Percentiles rank a stretch among this genome's conserved stretches.
phyloP scores from a whole-genome alignment of 306 rosid species.

The Prunus mongolica region DNA sequence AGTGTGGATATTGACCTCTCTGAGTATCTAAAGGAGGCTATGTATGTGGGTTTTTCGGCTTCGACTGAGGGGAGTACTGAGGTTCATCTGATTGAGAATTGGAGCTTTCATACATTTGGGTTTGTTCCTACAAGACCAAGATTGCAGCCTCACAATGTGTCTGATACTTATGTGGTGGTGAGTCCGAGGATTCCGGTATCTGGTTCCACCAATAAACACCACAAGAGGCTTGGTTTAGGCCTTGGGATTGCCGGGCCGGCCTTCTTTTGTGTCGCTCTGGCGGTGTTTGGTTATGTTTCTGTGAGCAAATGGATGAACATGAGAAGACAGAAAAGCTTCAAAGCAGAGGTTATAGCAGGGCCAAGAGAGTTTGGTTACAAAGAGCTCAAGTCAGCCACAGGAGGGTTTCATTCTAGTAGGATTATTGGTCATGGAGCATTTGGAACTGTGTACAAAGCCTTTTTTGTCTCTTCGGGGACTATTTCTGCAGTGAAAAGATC shows the following conservation, averaged over 20 bases:
- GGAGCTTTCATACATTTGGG: conserved; percentile 60
- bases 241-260: conserved; percentile 52
- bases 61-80: conserved; percentile 74
- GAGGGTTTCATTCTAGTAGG: conserved; percentile 69
- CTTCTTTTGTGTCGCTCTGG: conserved; percentile 34
- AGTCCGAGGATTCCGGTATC: conserved; percentile 22
- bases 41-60: conserved; percentile 60
- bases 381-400: conserved; percentile 59
- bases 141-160: conserved; percentile 42
- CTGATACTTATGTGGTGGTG: conserved; percentile 39
- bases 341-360: conserved; percentile 44
- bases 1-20: conserved; percentile 49
- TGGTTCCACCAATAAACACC: conserved; percentile 8
- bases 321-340: conserved; percentile 33
- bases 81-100: conserved; percentile 48
- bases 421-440: conserved; percentile 77
- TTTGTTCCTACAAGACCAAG: conserved; percentile 34
- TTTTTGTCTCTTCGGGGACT: conserved; percentile 40
- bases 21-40: conserved; percentile 24
- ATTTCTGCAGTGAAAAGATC: conserved; percentile 59
- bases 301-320: conserved; percentile 39
- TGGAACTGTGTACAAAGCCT: conserved; percentile 81
- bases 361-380: conserved; percentile 67
- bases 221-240: conserved; percentile 38
- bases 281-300: conserved; percentile 45